These are phyloP conservation scores for Ophiostoma sp. DNA, from an alignment of 2,329 filamentous ascomycete species.

Conservation along the genomic window DNA sequence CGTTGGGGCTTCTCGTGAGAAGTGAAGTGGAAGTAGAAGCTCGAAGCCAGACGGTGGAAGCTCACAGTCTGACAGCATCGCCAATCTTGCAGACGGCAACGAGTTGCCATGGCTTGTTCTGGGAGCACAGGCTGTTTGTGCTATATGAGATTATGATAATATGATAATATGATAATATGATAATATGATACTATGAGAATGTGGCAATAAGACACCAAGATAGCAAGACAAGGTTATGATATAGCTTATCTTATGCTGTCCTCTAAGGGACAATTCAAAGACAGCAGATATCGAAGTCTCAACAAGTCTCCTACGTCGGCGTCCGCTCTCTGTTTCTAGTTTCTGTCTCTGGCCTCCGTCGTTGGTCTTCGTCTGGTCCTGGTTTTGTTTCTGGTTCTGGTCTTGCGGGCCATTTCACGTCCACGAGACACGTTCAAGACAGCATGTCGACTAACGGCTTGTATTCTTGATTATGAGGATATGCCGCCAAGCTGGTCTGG, in stretches of 20 bases:
- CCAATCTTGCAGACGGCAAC: conserved; percentile 35
- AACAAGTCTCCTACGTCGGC: conserved; percentile 5
- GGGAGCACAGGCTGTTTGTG: neutral
- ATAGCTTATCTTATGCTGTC: neutral
- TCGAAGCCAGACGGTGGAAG: neutral
- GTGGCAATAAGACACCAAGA: neutral
- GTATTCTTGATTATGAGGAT: neutral
- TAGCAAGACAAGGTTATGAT: too few species aligned
- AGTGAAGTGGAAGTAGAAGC: too few species aligned
- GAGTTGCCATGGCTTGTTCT: neutral
- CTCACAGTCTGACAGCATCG: conserved; percentile 30
- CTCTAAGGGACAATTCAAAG: conserved; percentile 1
- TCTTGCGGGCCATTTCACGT: neutral
- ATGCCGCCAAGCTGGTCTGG: neutral
- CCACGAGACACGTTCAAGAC: neutral
- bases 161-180: neutral
- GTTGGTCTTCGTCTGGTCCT: neutral
- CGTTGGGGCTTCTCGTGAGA: too few species aligned
- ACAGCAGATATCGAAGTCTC: neutral
- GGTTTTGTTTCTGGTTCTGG: neutral
- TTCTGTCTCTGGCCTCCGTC: neutral
- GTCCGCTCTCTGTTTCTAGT: neutral
- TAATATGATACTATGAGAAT: neutral
- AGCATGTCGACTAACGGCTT: neutral
- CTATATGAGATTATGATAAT: neutral